Evolutionary conservation across 768 basidiomycete genomes (phyloP), one percentile per base, ranked within the genome.

Genomic region (Tephrocybe sp.): DNA sequence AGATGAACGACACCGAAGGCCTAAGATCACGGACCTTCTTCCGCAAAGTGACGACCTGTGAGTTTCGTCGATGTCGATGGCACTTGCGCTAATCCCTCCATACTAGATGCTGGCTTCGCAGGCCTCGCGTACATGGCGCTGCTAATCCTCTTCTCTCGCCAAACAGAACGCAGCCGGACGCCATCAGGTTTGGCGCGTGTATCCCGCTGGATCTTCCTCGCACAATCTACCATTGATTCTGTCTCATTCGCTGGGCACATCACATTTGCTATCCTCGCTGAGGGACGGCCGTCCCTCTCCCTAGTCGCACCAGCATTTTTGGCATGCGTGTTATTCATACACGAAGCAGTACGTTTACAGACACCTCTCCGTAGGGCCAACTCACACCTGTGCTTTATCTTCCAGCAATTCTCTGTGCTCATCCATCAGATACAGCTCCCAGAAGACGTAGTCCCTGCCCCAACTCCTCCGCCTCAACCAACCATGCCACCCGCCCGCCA

Each of bases 171-270:
- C 24, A 88, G 86, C 53, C 79, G 87, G 16, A 91, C 87, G 4
- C 90, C 91, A 1, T 83, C 88, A 1, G 83, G 84, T 4, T 74
- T 94, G 13, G 80, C 86, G 4, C 82, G 88, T 13, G 75, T 94
- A 8, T 94, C 91, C 2, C 73, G 87, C 6, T 93, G 89, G 86
- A 81, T 85, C 1, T 91, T 94, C 62, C 72, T 92, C 18, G 69
- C 83, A 5, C 91, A 94, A 65, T 79, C 86, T 4, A 78, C 84
- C 1, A 78, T 90, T 16, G 93, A 97, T 61, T 80, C 88, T 0
- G 83, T 92, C 36, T 83, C 88, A 0, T 94, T 95, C 62, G 88
- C 89, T 16, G 88, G 87, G 0, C 91, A 94, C 58, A 83, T 94
- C 46, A 94, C 91, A 0, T 86, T 95, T 50, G 91, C 89, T 3